Evolutionary conservation across 108 stramenopile genomes (phyloP).

Genomic region (Cyclotella distinguenda): DNA sequence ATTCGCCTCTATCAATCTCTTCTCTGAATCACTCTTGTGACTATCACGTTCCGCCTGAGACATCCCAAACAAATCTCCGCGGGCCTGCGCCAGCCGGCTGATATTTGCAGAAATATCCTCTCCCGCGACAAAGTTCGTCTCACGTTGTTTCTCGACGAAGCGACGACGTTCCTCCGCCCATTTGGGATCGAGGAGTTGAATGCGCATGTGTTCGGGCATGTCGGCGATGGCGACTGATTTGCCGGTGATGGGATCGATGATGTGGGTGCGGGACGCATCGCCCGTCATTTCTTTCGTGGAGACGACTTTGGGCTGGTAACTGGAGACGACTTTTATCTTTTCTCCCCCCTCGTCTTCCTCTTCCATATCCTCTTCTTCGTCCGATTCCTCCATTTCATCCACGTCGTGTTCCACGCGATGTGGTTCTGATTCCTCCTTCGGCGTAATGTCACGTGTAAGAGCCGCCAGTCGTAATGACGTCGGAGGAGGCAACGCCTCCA

Average conservation of each 20-base stretch:
- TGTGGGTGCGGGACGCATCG: conserved; percentile 53
- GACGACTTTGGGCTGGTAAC: conserved; percentile 92
- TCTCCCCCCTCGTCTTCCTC: conserved; percentile 81
- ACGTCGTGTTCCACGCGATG: conserved; percentile 35
- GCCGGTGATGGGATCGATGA: conserved; percentile 94
- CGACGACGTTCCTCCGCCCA: conserved; percentile 88
- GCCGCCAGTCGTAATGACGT: conserved; percentile 56
- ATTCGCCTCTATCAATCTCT: conserved; percentile 62
- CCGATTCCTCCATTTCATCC: conserved; percentile 44
- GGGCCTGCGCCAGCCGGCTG: conserved; percentile 52
- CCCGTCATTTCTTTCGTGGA: conserved; percentile 56
- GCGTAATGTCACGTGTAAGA: conserved; percentile 22
- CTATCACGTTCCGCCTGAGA: conserved; percentile 45
- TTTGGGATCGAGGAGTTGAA: conserved; percentile 96
- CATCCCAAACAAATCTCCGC: conserved; percentile 53
- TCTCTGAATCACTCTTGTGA: conserved; percentile 50
- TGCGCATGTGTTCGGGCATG: conserved; percentile 96
- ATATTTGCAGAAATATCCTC: conserved; percentile 91
- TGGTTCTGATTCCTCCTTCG: conserved; percentile 3
- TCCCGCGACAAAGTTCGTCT: conserved; percentile 88
- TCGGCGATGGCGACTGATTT: conserved; percentile 83
- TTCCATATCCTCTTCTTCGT: conserved; percentile 59
- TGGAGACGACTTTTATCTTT: conserved; percentile 82
- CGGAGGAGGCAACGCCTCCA: conserved; percentile 74
- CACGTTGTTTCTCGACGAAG: conserved; percentile 92